Base-by-base conservation (phyloP, 495 filamentous ascomycete genomes). In the Saxophila tyrrhenica region DNA sequence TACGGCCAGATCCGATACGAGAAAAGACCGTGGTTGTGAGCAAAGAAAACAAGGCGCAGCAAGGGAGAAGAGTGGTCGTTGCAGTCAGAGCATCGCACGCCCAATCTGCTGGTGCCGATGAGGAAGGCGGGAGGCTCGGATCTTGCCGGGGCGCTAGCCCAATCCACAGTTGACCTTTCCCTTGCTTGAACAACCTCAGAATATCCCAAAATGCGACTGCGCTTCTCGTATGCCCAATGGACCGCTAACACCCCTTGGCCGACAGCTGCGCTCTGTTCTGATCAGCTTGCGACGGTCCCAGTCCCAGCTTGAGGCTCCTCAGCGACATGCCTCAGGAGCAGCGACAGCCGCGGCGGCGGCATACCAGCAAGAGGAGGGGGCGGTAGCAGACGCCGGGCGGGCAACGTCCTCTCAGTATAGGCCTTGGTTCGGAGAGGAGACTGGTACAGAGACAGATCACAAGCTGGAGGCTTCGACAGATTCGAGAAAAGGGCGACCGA, bases 201-300 rank as follows among this genome's bases (percentile, higher is more conserved):
- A 13, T 13, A 35, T 35, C 13, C 13, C 29, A 35, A 13, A 13
- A 35, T 35, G 29, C 29, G 29, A 35, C 13, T 35, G 29, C 29
- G 29, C 5, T 35, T 13, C 13, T 35, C 29, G 29, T 35, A 62
- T 62, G 59, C 59, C 50, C 42, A 43, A 54, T 62, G 51, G 58
- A 54, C 22, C 42, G 16, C 20, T 62, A 50, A 62, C 59, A n/a
- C 55, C 59, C 20, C 59, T 62, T 15, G 59, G 54, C 50, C 43
- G 51, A 39, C 59, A 62, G 47, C 55, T 62, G n/a, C 38, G 55
- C 25, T 20, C 39, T 21, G 59, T 62, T 1, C 35, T 62, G 0
- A 25, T 24, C 38, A 32, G 17, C 42, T 23, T 58, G 29, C 13
- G 7, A 35, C 29, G n/a, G 24, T 13, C 47, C 47, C 21, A 13